Base-by-base conservation (phyloP, 768 basidiomycete genomes). In the Mycena pura region DNA sequence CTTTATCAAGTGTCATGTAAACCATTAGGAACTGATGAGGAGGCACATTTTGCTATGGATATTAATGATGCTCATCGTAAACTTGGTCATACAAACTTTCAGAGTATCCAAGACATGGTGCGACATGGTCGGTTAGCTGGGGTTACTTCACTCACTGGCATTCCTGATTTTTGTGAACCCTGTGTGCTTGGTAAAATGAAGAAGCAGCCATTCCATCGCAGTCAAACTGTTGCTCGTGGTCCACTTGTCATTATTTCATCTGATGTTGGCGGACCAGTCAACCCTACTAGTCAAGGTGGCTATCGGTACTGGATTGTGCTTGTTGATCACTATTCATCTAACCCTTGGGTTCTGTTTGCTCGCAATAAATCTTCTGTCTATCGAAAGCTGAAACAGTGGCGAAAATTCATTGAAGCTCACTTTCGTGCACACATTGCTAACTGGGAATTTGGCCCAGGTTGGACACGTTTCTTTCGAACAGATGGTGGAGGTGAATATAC, bases 191-290 rank as follows among this genome's bases (percentile, higher is more conserved):
- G 64, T 13, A 68, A 66, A 48, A 59, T 66, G 48, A 59, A 63
- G 29, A 65, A 68, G 40, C 40, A 40, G 3, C 62, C 64, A 10
- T 63, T 66, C 36, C 7, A 53, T n/a, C 21, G 11, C 17, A 45
- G 45, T 9, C 13, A 27, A 5, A 36, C 24, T 22, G 31, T 29
- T 13, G 24, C 53, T 4, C 41, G 29, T 1, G 24, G 31, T n/a
- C 62, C 67, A 1, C 45, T 64, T 21, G 45, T 66, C 14, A 29
- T 69, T 6, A 40, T 68, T 0, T 59, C 66, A 14, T 54, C 57
- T 1, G 65, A 71, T 32, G 56, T 67, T 9, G 55, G 64, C 13
- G 63, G 68, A 17, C 68, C 67, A 1, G 60, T 70, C 5, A 60
- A 36, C 25, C 65, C 53, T 15, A 17, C 17, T 24, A 48, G 55